Base-by-base conservation (phyloP, 805 yeast species). In the Debaryomyces castellii region DNA sequence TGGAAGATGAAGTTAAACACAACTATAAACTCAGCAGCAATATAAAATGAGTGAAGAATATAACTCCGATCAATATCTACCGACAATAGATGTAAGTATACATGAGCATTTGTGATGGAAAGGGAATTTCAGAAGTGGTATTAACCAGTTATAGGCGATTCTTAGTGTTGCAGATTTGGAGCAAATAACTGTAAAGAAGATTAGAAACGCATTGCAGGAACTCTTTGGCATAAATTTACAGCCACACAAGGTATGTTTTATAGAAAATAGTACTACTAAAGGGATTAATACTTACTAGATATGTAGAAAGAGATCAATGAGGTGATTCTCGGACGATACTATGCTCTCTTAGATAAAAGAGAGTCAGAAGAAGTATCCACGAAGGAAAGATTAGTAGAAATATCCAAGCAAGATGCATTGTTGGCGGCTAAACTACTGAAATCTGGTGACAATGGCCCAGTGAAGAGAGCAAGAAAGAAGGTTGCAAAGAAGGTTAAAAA, bases 171-270 rank as follows among this genome's bases (percentile, higher is more conserved):
- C 91, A 1, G 85, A 87, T 54, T 71, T 86, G 25, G 84, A 83
- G 48, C 73, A 78, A 49, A 81, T 87, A 12, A 80, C 91, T 0
- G 89, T 86, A 5, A 85, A 85, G 61, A 77, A 79, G 58, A 80
- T 88, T 20, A 70, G 95, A 49, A 74, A 76, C 48, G 92, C 91
- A 0, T 57, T 88, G n/a, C 89, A 83, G 58, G 87, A 80, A 49
- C 68, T 88, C 25, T 86, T 82, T 55, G 78, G 76, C 4, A 69
- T 76, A 1, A 82, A 85, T 51, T 70, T 86, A 36, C 65, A 55
- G 17, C 67, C 69, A 0, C 67, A 76, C 47, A 71, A 76, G 54
- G 75, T 69, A 68, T 48, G 74, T 67, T 3, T 23, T n/a, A 9
- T 37, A 4, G 8, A 7, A n/a, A 10, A 17, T 12, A 5, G 3